Evolutionary conservation across 2,329 filamentous ascomycete species (phyloP), one percentile per base, ranked within the genome.

Genomic region (Phyllosticta ampelicida): DNA sequence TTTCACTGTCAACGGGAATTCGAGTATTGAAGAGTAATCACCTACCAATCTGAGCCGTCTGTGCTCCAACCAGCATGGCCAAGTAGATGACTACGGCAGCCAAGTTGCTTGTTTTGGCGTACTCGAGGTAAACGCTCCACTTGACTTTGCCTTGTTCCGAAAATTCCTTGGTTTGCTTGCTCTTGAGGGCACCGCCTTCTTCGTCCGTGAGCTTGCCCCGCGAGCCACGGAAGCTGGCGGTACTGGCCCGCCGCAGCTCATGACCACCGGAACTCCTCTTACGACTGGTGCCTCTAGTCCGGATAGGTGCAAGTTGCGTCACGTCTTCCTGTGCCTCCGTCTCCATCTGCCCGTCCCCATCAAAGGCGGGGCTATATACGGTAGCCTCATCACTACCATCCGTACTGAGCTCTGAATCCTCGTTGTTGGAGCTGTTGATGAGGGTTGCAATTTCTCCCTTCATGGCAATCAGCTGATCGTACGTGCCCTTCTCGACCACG

Each of bases 141-240:
- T 96, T 97, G 65, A 99, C 94, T 71, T 97, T 96, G 67, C 94
- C 94, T 74, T 99, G 90, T 71, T 99, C 90, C 1, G 84, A 81
- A 64, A 87, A 86, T 71, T 99, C 94, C 73, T 96, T 95, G 59
- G 79, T 80, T 72, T 96, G 91, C 68, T 86, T 89, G 51, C 87
- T 90, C 74, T 89, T 92, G 66, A 86, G 77, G 56, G 70, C 80
- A 2, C 82, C 83, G 55, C 89, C 84, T 73, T 92, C 89, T 66
- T 97, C 90, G 65, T 97, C 92, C 0, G 79, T 82, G 29, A 92
- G 73, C 72, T 94, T 96, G 64, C 90, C 89, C 61, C 89, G 83
- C 20, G 89, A 87, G 0, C 91, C 90, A 60, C 80, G 86, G 78
- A 96, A 96, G 67, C 89, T 96, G 26, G 89, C 90, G 23, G 90